Base-by-base conservation (phyloP, 169 alveolate species). In the Cryptosporidium bovis region DNA sequence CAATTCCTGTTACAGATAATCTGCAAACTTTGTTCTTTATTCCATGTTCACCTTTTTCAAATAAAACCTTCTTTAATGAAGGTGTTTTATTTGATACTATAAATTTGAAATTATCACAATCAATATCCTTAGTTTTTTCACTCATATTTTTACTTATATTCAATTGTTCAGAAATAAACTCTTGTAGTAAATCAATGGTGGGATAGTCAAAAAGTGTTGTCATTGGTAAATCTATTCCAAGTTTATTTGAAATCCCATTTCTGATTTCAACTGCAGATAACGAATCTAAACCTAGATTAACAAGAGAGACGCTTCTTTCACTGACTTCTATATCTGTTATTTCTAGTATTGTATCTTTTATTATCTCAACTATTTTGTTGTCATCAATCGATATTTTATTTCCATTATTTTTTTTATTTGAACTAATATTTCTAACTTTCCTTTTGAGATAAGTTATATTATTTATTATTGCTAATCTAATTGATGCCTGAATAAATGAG, bases 151-250 rank as follows among this genome's bases (percentile, higher is more conserved):
- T 20, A 10, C 13, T 31, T 56, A 71, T 27, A 24, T 18, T 29
- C 20, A 34, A 5, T 64, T 20, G 31, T 20, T 64, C 71, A 31
- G 20, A 20, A 20, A 77, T 60, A 60, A 36, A 36, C 29, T 77
- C 71, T 44, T 60, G n/a, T 44, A 77, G 29, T 15, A 36, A 62
- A 34, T 44, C 16, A 56, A 77, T 13, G 7, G 87, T 77, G 27
- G 87, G 87, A 15, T 77, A 77, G 56, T 77, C 87, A 77, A 77
- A 77, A 27, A 77, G 24, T 36, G 46, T 62, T 16, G 87, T 77
- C 31, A 62, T 46, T 13, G 87, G 71, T 12, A 77, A 48, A 60
- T 29, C 36, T 0, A 77, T 18, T 24, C 66, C 66, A 2, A 62
- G 16, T 24, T 62, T 40, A 20, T 34, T 60, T 15, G 87, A 77